Evolutionary conservation across 495 filamentous ascomycete species (phyloP), one percentile per base, ranked within the genome.

Genomic region (Clohesyomyces aquaticus): DNA sequence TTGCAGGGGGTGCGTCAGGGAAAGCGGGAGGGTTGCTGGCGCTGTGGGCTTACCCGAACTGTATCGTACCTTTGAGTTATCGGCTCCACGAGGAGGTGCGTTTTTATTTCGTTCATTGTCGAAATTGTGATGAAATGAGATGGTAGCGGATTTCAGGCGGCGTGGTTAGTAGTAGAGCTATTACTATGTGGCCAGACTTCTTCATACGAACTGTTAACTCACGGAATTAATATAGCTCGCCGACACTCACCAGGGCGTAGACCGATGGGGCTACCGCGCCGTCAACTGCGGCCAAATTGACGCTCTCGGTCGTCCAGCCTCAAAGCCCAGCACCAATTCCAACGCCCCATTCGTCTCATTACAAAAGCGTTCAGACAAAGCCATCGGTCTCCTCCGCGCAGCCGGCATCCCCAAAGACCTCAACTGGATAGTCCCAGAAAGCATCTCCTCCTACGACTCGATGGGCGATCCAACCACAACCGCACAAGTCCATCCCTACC

Each of bases 21-120:
- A 98, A 98, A 79, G 94, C 94, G 1, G 94, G 94, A 3, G 94
- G 94, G 1, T 82, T 98, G 12, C 79, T 98, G 18, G 94, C 87
- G 0, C 80, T 92, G 42, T 98, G 94, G 94, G 94, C 94, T 11
- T 96, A 97, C 70, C 94, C 94, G 0, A 81, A 74, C 65, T 88
- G 82, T 69, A 84, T 98, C 59, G 94, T 97, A 0, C 90, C 91
- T 1, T 78, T 98, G 55, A 94, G 89, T 63, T 98, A 90, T 77
- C 80, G 82, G 47, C 80, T 97, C 10, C 94, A 98, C 70, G 82
- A 84, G 14, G 84, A 96, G 60, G 65, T 68, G 27, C 12, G 54
- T 35, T 46, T 27, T 27, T n/a, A 14, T 14, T 42, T 42, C 52
- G 11, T n/a, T 6, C 4, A 38, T 55, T n/a, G n/a, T n/a, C n/a